Base-by-base conservation (phyloP, 345 rosid species). In the Gynandropsis gynandra region DNA sequence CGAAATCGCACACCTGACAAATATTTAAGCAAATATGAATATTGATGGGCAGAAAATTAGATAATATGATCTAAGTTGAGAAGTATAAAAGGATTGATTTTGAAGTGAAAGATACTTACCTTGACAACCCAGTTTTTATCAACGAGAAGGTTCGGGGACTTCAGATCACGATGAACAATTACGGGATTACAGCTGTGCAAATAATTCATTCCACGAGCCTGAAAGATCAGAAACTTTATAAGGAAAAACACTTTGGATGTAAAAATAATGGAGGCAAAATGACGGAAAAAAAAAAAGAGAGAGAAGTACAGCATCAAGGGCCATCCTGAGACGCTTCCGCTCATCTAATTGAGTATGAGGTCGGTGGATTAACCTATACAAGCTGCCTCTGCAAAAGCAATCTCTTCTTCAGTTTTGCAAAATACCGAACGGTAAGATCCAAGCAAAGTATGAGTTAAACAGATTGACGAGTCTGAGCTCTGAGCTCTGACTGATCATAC, bases 161-260 rank as follows among this genome's bases (percentile, higher is more conserved):
- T 89, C 55, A 89, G 74, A 77, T 89, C 97, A 21, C 95, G 94
- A 47, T 83, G 97, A 16, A 89, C 95, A 49, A 89, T 81, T 10
- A 78, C 65, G 11, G 97, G 97, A 17, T 74, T 70, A 71, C 95
- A 81, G 69, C 70, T 89, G 80, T 89, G 97, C 70, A 89, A 74
- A 70, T 89, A 89, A 66, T 89, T 89, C 95, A 86, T 86, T 69
- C 97, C 97, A 61, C 97, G 85, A 55, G 97, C 97, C 97, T 89
- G 74, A 63, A 54, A 65, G 33, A 56, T 63, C 38, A 67, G 52
- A 36, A 1, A 50, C 19, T 54, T 48, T 12, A 62, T 46, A 56
- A 59, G 41, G 62, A 46, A 71, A 20, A 39, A 64, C 51, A 52
- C 20, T 9, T 19, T 44, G 50, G 36, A 45, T 24, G 36, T 45